Evolutionary conservation across 345 rosid genomes (phyloP).

Genomic region (Populus euphratica): DNA sequence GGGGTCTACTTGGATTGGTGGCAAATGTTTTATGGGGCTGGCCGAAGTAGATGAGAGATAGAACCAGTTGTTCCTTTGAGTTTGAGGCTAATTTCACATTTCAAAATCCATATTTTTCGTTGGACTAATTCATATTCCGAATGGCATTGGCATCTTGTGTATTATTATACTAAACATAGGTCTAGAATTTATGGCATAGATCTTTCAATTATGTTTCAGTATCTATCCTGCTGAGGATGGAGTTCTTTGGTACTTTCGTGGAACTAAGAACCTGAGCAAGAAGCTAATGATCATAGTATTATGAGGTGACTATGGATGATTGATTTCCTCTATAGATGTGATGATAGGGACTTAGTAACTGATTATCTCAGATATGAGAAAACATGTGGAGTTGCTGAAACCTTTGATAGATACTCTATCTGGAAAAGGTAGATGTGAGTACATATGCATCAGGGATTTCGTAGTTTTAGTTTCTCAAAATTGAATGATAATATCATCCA

Average conservation of each 20-base stretch:
- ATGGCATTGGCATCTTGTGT: not conserved
- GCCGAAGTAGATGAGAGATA: not conserved
- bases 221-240: not conserved
- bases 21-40: not conserved
- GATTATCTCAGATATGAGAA: not conserved
- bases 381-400: not conserved
- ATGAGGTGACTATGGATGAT: not conserved
- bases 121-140: not conserved
- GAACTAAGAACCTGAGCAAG: not conserved
- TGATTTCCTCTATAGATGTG: not conserved
- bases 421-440: not conserved
- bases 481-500: not conserved
- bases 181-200: not conserved
- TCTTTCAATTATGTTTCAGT: slow-evolving; percentile 5
- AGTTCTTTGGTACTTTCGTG: not conserved
- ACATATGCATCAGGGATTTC: not conserved
- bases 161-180: not conserved
- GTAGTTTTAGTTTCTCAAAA: not conserved
- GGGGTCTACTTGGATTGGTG: not conserved
- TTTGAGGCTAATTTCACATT: slow-evolving; percentile 3
- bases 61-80: not conserved
- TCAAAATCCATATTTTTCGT: slow-evolving; percentile 4
- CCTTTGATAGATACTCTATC: not conserved
- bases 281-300: not conserved
- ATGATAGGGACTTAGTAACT: not conserved